A percentile compares a stretch with the other conserved stretches of the same genome.
These are phyloP conservation scores for Elongisporangium anandrum DNA, from an alignment of 352 stramenopile species.

Conservation along the genomic window DNA sequence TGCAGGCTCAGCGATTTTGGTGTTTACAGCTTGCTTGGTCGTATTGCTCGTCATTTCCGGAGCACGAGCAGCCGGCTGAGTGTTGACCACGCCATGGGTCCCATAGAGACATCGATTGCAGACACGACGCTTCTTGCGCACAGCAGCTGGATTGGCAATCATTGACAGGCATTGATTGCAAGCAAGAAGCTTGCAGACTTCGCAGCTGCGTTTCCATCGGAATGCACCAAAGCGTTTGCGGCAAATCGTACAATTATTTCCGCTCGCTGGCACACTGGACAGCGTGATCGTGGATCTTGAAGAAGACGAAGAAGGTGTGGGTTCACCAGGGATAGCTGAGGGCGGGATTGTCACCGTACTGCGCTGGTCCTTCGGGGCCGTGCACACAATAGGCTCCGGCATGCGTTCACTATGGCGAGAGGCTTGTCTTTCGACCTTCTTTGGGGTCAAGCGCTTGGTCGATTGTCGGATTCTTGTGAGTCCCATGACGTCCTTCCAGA, in stretches of 20 bases:
- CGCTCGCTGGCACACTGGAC: constrained; percentile 13
- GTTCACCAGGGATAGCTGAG: neutral
- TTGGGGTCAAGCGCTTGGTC: neutral
- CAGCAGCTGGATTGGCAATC: constrained; percentile 43
- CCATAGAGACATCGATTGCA: constrained; percentile 64
- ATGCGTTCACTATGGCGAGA: neutral
- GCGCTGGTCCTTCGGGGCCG: neutral
- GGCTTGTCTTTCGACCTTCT: neutral
- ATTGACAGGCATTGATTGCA: constrained; percentile 65
- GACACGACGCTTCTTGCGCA: constrained; percentile 61
- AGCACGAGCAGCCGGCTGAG: neutral
- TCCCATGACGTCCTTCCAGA: neutral
- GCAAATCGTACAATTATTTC: constrained; percentile 42
- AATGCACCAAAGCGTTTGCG: constrained; percentile 67
- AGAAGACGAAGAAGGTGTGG: neutral
- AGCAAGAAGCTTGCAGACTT: constrained; percentile 47
- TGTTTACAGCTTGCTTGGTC: neutral
- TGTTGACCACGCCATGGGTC: constrained; percentile 1
- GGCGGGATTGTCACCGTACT: neutral
- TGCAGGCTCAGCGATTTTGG: neutral
- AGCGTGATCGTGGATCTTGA: neutral
- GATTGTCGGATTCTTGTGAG: neutral
- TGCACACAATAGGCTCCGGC: neutral
- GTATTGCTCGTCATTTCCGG: neutral
- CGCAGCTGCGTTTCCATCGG: constrained; percentile 67